These are phyloP conservation scores for Marasmius oreades DNA, from an alignment of 1,284 basidiomycete species.

Conservation along the genomic window DNA sequence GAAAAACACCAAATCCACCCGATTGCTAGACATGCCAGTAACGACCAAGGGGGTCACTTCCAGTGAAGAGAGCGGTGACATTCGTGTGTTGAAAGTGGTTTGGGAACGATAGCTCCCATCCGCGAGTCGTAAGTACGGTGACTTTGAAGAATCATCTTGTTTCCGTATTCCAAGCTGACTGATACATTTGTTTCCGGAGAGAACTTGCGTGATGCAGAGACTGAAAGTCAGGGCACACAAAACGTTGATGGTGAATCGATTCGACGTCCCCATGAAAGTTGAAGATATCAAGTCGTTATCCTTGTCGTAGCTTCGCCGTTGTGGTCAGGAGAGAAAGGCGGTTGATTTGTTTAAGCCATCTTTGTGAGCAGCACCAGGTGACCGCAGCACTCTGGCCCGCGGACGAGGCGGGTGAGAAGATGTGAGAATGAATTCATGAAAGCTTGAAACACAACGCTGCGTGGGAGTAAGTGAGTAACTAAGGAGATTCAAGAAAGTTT, in stretches of 20 bases:
- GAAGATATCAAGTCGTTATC: background rate
- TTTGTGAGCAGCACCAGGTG: no score
- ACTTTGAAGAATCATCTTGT: background rate
- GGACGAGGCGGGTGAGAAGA: no score
- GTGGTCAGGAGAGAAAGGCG: background rate
- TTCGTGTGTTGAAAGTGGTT: background rate
- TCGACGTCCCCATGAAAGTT: background rate
- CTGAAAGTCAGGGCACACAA: background rate
- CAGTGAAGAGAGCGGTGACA: slow-evolving; percentile 39
- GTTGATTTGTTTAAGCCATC: no score
- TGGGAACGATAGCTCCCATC: background rate
- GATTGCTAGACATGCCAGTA: slow-evolving; percentile 60
- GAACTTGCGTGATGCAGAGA: no score
- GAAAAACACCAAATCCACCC: slow-evolving; percentile 79
- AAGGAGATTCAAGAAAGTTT: no score
- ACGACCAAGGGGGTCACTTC: slow-evolving; percentile 56
- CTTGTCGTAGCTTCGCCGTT: background rate
- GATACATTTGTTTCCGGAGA: no score
- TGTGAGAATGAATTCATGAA: no score
- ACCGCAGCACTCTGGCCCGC: no score
- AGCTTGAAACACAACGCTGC: no score
- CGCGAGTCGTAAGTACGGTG: background rate
- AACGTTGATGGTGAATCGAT: background rate
- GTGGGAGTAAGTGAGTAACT: no score
- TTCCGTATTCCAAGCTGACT: no score